Base-by-base conservation (phyloP, 2,329 filamentous ascomycete genomes). In the Corniculantispora saksenae region DNA sequence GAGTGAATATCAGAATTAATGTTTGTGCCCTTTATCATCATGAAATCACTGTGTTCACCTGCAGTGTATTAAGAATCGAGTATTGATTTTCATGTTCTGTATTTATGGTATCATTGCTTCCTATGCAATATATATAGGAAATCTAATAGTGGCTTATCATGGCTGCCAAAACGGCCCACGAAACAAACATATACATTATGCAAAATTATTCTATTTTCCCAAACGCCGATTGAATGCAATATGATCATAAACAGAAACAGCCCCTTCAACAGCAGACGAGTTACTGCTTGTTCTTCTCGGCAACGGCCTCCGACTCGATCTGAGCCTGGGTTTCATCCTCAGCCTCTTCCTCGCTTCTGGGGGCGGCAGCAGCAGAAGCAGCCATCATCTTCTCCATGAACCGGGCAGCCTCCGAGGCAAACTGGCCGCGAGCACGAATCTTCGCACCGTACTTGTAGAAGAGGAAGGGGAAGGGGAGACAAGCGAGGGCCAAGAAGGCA, bases 391-490 rank as follows among this genome's bases (percentile, higher is more conserved):
- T 74, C 68, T 77, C 75, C 76, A 90, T 81, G 66, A 90, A 85
- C 13, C 80, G 81, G 35, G 89, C 88, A 8, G 90, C 86, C 75
- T 92, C 84, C 12, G 86, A 83, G 7, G 90, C 87, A 72, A 85
- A 93, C 78, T 89, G 89, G 82, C 90, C 92, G 72, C 82, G 85
- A 74, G 83, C 79, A 25, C 91, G 83, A 70, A 94, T 90, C 12
- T 61, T 59, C 43, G 72, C 32, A 68, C 91, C 91, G 74, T 92
- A 92, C 70, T 84, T 88, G 79, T 91, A 91, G 76, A 94, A 92
- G 19, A 94, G 75, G 75, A 91, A 90, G 0, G 91, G 91, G 72
- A 91, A 89, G 0, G 91, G 90, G 21, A 92, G 80, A 75, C 91
- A 93, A 13, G 83, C 84, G 3, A 93, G 75, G 0, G 90, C 86